These are phyloP conservation scores for Rugosomyces carneus DNA, from an alignment of 1,284 basidiomycete species.

Conservation along the genomic window DNA sequence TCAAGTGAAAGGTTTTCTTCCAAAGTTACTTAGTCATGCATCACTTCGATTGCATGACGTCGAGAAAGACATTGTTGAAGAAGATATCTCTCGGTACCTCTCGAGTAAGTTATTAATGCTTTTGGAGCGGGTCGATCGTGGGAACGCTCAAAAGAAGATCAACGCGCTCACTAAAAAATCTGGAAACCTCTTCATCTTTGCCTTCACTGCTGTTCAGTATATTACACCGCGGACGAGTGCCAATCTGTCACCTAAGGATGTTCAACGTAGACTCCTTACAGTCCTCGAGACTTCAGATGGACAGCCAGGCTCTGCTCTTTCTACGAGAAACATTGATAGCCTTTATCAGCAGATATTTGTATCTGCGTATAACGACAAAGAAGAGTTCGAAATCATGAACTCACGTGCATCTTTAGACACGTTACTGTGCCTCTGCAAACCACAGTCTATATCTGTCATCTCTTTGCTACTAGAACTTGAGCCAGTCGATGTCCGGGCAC, in stretches of 20 bases:
- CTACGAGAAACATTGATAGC: too few species aligned
- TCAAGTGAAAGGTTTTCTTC: neutral
- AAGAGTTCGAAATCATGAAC: neutral
- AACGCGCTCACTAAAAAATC: too few species aligned
- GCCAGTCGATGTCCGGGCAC: neutral
- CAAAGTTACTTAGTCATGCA: neutral
- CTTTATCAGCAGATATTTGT: neutral
- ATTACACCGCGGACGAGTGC: too few species aligned
- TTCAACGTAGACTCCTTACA: too few species aligned
- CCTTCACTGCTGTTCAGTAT: too few species aligned
- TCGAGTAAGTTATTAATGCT: neutral
- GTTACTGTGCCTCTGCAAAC: neutral
- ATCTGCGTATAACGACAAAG: neutral
- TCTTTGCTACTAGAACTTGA: neutral
- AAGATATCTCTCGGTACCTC: conserved; percentile 9
- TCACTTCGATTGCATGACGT: conserved; percentile 14
- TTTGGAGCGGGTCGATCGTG: neutral
- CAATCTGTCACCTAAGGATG: too few species aligned
- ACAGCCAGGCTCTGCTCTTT: too few species aligned
- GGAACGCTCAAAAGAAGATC: too few species aligned
- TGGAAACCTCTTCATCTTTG: too few species aligned
- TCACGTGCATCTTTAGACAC: neutral
- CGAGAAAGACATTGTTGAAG: neutral
- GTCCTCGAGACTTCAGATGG: too few species aligned
- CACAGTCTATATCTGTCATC: neutral